Conservation (phyloP, 345 rosid species). For the Orychophragmus violaceus region DNA sequence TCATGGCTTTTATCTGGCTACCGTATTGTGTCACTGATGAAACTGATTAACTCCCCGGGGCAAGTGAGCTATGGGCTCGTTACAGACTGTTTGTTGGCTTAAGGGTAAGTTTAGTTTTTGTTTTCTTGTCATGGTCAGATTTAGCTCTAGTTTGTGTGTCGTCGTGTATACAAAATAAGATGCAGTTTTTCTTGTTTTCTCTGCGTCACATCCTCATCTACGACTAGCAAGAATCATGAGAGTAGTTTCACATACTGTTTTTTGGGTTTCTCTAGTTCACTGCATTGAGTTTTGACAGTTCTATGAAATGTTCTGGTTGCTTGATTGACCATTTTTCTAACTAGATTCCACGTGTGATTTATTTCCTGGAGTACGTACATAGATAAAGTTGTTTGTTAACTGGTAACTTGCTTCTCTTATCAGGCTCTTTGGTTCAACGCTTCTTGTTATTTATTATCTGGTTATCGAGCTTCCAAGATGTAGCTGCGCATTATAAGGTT, state of each 20-base stretch:
- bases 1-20: neutral
- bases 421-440: slow-evolving; percentile 55
- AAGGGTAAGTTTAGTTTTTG: slow-evolving; percentile 38
- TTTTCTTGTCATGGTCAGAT: neutral
- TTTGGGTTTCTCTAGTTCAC: neutral
- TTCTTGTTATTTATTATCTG: slow-evolving; percentile 57
- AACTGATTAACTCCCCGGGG: slow-evolving; percentile 48
- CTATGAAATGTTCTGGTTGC: neutral
- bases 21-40: slow-evolving; percentile 25
- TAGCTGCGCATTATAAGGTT: slow-evolving; percentile 35
- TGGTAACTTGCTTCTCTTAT: slow-evolving; percentile 25
- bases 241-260: neutral
- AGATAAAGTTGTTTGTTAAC: slow-evolving; percentile 16
- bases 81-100: slow-evolving; percentile 33
- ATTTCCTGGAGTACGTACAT: neutral
- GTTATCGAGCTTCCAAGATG: slow-evolving; percentile 66
- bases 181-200: neutral
- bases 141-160: neutral
- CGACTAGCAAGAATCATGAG: neutral
- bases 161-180: neutral
- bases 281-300: too few relatives aligned
- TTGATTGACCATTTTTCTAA: too few relatives aligned
- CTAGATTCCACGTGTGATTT: neutral
- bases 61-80: slow-evolving; percentile 47
- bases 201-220: neutral